Percentiles rank a stretch among this genome's conserved stretches.
These are phyloP conservation scores for Sarocladium kiliense DNA, from an alignment of 2,329 filamentous ascomycete species.

Conservation along the genomic window DNA sequence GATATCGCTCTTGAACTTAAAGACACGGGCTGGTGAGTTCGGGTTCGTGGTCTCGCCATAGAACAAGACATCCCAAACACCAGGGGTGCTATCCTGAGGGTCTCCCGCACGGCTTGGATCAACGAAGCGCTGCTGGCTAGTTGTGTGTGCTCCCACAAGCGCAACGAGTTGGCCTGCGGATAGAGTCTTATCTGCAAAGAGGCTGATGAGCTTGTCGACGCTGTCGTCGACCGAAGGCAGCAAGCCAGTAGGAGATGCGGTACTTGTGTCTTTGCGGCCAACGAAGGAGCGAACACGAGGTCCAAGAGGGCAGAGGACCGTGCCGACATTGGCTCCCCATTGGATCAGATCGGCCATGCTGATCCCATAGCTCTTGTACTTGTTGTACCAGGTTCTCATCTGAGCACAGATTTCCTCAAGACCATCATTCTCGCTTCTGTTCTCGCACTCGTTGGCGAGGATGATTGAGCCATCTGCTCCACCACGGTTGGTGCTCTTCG, in stretches of 20 bases:
- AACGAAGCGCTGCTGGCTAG: constrained; percentile 40
- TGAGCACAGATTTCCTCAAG: constrained; percentile 34
- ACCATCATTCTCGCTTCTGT: constrained; percentile 35
- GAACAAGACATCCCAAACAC: constrained; percentile 45
- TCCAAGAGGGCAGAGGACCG: constrained; percentile 33
- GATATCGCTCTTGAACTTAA: constrained; percentile 35
- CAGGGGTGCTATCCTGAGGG: constrained; percentile 45
- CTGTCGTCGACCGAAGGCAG: constrained; percentile 37
- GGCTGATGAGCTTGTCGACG: constrained; percentile 36
- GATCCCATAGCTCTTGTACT: constrained; percentile 30
- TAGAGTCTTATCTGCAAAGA: constrained; percentile 49
- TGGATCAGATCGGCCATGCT: constrained; percentile 48
- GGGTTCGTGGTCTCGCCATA: constrained; percentile 32
- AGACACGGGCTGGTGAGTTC: constrained; percentile 24
- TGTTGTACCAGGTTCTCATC: constrained; percentile 28
- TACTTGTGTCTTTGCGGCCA: constrained; percentile 37
- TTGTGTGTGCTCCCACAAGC: constrained; percentile 45
- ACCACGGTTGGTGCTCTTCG: constrained; percentile 24
- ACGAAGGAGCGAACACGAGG: constrained; percentile 42
- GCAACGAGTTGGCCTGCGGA: constrained; percentile 39
- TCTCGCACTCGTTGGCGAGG: constrained; percentile 27
- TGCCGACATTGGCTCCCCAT: constrained; percentile 40
- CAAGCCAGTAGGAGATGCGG: constrained; percentile 30
- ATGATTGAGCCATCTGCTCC: constrained; percentile 38
- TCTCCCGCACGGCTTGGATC: constrained; percentile 31